Percentiles rank a stretch among this genome's conserved stretches.
Evolutionary conservation across 2,329 filamentous ascomycete species (phyloP).

Genomic region (Calycina herbarum): DNA sequence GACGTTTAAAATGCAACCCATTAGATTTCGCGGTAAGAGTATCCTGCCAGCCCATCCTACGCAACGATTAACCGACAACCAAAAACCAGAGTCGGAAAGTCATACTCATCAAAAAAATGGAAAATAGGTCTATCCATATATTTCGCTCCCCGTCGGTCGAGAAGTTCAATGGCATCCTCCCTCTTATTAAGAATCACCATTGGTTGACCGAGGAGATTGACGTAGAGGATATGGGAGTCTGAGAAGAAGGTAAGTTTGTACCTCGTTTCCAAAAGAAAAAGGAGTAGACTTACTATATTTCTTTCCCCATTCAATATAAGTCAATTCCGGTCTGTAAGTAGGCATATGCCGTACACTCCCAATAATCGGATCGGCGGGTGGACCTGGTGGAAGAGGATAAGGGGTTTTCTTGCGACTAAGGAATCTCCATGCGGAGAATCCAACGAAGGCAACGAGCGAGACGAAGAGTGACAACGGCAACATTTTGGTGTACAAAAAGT

Average conservation of each 20-base stretch:
- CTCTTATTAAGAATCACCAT: constrained; percentile 47
- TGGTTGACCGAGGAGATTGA: constrained; percentile 32
- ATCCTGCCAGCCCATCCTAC: constrained; percentile 41
- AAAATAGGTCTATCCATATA: constrained; percentile 48
- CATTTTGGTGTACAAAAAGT: background rate
- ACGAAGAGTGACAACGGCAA: background rate
- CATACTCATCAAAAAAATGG: constrained; percentile 26
- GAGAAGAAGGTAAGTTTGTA: background rate
- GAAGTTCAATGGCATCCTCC: constrained; percentile 43
- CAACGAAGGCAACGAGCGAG: background rate
- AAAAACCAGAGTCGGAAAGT: too few species aligned
- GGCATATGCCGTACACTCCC: constrained; percentile 32
- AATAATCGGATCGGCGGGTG: constrained; percentile 29
- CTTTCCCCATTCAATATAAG: constrained; percentile 30
- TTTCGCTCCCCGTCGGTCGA: constrained; percentile 46
- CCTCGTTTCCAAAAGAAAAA: background rate
- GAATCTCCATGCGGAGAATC: background rate
- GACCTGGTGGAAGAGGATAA: constrained; percentile 31
- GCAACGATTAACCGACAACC: background rate
- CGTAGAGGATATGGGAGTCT: constrained; percentile 22
- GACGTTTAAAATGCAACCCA: constrained; percentile 42
- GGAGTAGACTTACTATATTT: constrained; percentile 22
- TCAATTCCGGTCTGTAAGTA: constrained; percentile 23
- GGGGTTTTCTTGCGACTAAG: background rate
- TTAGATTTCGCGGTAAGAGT: constrained; percentile 45